Conservation (phyloP, 1,284 basidiomycete species). For the Leucoagaricus sp. region DNA sequence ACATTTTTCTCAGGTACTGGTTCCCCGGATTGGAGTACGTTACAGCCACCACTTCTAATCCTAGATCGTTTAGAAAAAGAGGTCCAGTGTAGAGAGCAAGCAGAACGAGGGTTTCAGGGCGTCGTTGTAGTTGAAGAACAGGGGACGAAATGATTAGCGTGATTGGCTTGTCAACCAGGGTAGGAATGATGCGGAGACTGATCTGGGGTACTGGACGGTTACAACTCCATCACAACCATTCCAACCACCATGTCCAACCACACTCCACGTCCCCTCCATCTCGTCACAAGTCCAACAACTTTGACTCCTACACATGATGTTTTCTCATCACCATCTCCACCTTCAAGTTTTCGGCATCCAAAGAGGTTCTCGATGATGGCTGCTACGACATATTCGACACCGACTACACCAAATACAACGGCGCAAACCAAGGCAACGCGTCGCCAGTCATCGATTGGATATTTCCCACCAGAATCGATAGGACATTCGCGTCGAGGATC, state of each 20-base stretch:
- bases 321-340: conserved; percentile 4
- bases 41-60: too few species aligned
- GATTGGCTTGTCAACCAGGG: conserved; percentile 1
- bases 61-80: neutral
- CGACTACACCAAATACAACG: neutral
- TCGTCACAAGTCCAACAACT: neutral
- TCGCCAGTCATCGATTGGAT: conserved; percentile 67
- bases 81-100: neutral
- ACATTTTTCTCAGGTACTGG: too few species aligned
- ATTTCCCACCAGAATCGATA: conserved; percentile 37
- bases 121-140: neutral
- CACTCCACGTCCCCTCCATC: conserved; percentile 12
- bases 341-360: neutral
- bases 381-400: neutral
- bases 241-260: conserved; percentile 6
- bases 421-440: conserved; percentile 15
- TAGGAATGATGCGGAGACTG: neutral
- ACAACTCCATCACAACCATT: neutral
- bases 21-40: too few species aligned
- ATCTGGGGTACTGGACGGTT: neutral
- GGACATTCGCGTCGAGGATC: conserved; percentile 16
- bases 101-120: neutral
- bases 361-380: conserved; percentile 8
- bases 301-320: neutral
- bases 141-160: neutral